phyloP scores from a whole-genome alignment of 2,329 filamentous ascomycete species.

The Verticillium dahliae region DNA sequence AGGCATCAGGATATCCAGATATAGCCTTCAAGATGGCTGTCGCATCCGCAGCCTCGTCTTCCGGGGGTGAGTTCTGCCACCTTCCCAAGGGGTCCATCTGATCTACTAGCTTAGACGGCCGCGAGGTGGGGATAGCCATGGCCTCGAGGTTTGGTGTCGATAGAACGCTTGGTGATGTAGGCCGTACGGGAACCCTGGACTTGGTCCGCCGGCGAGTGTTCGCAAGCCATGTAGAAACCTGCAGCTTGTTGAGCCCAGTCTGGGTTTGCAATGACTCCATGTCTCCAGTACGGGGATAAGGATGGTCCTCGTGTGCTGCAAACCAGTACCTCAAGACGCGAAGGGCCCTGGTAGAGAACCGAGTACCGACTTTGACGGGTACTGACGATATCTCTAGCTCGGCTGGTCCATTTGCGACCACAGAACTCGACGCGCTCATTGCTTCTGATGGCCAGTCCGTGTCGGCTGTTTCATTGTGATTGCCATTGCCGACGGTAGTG shows the following conservation, averaged over 20 bases:
- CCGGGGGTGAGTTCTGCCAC: conserved; percentile 13
- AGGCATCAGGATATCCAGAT: conserved; percentile 9
- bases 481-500: no score
- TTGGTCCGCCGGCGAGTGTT: conserved; percentile 27
- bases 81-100: conserved; percentile 7
- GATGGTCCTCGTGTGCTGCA: conserved; percentile 3
- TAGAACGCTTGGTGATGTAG: conserved; percentile 16
- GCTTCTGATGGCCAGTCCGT: no score
- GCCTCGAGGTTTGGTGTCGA: background rate
- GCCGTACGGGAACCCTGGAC: conserved; percentile 32
- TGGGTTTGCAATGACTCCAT: conserved; percentile 6
- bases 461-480: no score
- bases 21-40: conserved; percentile 14
- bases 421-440: no score
- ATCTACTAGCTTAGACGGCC: background rate
- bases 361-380: conserved; percentile 14
- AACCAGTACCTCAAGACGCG: conserved; percentile 14
- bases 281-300: conserved; percentile 4
- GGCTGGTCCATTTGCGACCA: no score
- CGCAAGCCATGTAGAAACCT: conserved; percentile 9
- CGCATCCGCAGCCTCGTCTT: conserved; percentile 15
- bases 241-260: conserved; percentile 6
- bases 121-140: conserved; percentile 1
- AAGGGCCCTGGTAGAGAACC: conserved; percentile 15
- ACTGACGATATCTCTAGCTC: background rate